phyloP scores from a whole-genome alignment of 108 stramenopile genomes.

The Fragilaria crotonensis region DNA sequence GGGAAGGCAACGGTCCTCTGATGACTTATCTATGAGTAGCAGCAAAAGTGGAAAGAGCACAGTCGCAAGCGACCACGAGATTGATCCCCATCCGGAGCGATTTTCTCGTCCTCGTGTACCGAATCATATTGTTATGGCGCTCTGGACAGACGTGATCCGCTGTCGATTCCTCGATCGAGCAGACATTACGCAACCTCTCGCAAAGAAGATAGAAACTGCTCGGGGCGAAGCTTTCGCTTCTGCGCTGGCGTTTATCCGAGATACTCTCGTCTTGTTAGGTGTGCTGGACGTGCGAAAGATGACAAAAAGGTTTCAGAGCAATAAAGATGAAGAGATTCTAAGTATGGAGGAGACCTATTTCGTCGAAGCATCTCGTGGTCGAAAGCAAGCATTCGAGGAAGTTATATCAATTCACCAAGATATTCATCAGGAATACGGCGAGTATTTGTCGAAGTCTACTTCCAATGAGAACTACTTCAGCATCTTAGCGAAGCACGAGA shows the following conservation, averaged over 20 bases:
- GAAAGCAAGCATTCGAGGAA: constrained; percentile 10
- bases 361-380: background rate
- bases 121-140: constrained; percentile 25
- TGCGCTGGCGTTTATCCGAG: constrained; percentile 29
- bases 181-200: constrained; percentile 2
- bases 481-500: constrained; percentile 11
- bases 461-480: constrained; percentile 11
- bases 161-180: background rate
- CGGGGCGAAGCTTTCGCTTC: background rate
- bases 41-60: constrained; percentile 6
- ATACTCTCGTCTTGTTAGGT: constrained; percentile 34
- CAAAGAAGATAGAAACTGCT: background rate
- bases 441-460: constrained; percentile 24
- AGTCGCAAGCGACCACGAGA: background rate
- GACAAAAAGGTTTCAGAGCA: background rate
- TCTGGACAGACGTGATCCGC: constrained; percentile 29
- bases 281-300: constrained; percentile 22
- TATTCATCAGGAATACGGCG: constrained; percentile 43
- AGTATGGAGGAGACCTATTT: background rate
- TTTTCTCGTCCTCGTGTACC: constrained; percentile 19
- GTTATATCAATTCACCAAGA: constrained; percentile 30
- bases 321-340: background rate
- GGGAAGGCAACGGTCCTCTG: background rate
- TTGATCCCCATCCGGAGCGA: background rate
- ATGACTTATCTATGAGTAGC: background rate